phyloP scores from a whole-genome alignment of 768 basidiomycete genomes.

The Rhodotorula diobovata region DNA sequence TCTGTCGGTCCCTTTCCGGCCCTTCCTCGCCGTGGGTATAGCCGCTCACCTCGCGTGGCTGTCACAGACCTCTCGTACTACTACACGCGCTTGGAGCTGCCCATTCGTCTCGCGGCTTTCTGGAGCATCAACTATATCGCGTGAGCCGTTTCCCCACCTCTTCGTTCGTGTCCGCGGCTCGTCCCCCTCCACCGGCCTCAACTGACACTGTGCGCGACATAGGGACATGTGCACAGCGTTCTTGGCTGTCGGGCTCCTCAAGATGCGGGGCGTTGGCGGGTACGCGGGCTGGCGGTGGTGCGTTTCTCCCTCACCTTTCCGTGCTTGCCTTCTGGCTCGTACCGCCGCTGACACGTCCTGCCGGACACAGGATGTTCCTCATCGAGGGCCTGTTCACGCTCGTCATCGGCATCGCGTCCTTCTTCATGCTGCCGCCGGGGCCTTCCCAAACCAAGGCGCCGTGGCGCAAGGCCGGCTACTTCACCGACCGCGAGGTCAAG shows the following conservation, averaged over 20 bases:
- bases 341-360: neutral
- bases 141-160: neutral
- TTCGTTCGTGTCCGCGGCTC: too few relatives aligned
- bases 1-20: too few relatives aligned
- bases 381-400: slow-evolving; percentile 43
- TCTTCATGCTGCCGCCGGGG: slow-evolving; percentile 45
- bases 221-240: slow-evolving; percentile 37
- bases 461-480: slow-evolving; percentile 46
- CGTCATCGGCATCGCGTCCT: slow-evolving; percentile 45
- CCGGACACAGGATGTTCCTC: slow-evolving; percentile 40
- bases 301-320: neutral
- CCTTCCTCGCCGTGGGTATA: too few relatives aligned
- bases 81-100: neutral
- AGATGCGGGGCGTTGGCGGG: slow-evolving; percentile 47
- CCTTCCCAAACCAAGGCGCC: slow-evolving; percentile 43
- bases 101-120: slow-evolving; percentile 2
- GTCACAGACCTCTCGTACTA: slow-evolving; percentile 17
- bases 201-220: slow-evolving; percentile 4
- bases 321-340: neutral
- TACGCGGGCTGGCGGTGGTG: slow-evolving; percentile 47
- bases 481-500: slow-evolving; percentile 46
- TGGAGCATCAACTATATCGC: neutral
- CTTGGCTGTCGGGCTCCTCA: slow-evolving; percentile 46
- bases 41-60: too few relatives aligned
- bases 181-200: neutral